Conservation (phyloP, 345 rosid genomes). For the Acer yangbiense region DNA sequence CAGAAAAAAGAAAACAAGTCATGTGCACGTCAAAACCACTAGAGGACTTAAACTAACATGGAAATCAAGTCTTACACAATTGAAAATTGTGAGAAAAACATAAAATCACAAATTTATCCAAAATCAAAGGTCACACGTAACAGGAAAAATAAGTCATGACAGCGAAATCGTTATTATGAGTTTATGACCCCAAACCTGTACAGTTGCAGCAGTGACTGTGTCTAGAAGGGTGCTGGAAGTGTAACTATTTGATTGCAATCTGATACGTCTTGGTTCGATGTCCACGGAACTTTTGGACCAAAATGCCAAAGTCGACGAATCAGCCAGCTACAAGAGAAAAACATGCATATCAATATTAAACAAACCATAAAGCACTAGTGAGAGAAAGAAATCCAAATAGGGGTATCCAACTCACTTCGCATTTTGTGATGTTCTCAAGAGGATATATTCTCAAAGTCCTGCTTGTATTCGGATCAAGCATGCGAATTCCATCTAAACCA, state of each 20-base stretch:
- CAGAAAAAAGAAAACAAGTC: neutral
- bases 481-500: slow-evolving; percentile 95
- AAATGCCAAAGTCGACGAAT: slow-evolving; percentile 87
- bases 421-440: slow-evolving; percentile 88
- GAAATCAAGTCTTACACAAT: neutral
- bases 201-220: slow-evolving; percentile 94
- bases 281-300: slow-evolving; percentile 98
- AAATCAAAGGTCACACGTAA: neutral
- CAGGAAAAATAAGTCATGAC: neutral
- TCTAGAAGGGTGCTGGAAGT: slow-evolving; percentile 89
- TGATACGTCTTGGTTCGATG: slow-evolving; percentile 85
- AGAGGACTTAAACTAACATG: neutral
- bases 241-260: slow-evolving; percentile 93
- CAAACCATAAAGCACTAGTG: slow-evolving; percentile 6
- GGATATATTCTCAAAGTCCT: slow-evolving; percentile 94
- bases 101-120: neutral
- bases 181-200: slow-evolving; percentile 62
- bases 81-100: neutral
- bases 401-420: slow-evolving; percentile 63
- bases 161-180: neutral
- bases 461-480: slow-evolving; percentile 90
- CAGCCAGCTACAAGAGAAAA: slow-evolving; percentile 48
- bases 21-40: neutral
- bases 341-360: slow-evolving; percentile 17
- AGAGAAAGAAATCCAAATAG: neutral